These are phyloP conservation scores for Trichaptum fuscoviolaceum DNA, from an alignment of 768 basidiomycete species.

Conservation along the genomic window DNA sequence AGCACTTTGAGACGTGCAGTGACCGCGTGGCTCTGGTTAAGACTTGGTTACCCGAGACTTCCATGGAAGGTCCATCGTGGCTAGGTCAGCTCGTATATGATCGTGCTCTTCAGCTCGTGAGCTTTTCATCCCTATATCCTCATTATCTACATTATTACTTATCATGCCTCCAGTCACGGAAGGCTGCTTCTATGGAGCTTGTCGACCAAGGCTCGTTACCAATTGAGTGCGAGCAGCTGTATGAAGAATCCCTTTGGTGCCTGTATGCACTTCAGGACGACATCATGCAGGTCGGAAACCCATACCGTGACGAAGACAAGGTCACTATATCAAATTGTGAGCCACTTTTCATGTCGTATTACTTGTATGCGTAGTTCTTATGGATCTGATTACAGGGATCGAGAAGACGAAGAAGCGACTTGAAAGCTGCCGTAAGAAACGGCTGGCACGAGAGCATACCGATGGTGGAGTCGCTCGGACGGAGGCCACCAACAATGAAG, in stretches of 20 bases:
- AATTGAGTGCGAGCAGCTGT: slow-evolving; percentile 86
- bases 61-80: slow-evolving; percentile 74
- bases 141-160: neutral
- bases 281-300: slow-evolving; percentile 72
- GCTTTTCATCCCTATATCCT: slow-evolving; percentile 24
- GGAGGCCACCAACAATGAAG: neutral
- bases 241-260: slow-evolving; percentile 94
- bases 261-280: slow-evolving; percentile 91
- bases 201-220: slow-evolving; percentile 70
- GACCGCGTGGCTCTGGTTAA: slow-evolving; percentile 86
- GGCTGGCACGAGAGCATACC: neutral
- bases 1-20: slow-evolving; percentile 90
- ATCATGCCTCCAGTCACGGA: slow-evolving; percentile 62
- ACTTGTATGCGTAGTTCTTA: slow-evolving; percentile 8
- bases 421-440: slow-evolving; percentile 51
- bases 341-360: slow-evolving; percentile 21
- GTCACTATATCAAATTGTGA: slow-evolving; percentile 72
- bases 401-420: slow-evolving; percentile 80
- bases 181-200: slow-evolving; percentile 87
- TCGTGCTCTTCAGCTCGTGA: slow-evolving; percentile 77
- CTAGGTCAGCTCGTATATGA: slow-evolving; percentile 92
- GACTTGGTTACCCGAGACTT: slow-evolving; percentile 78
- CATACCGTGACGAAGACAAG: slow-evolving; percentile 80
- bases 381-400: slow-evolving; percentile 50
- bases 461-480: neutral